A percentile compares a stretch with the other conserved stretches of the same genome.
Evolutionary conservation across 305 asterid genomes (phyloP).

Genomic region (Ajuga reptans): DNA sequence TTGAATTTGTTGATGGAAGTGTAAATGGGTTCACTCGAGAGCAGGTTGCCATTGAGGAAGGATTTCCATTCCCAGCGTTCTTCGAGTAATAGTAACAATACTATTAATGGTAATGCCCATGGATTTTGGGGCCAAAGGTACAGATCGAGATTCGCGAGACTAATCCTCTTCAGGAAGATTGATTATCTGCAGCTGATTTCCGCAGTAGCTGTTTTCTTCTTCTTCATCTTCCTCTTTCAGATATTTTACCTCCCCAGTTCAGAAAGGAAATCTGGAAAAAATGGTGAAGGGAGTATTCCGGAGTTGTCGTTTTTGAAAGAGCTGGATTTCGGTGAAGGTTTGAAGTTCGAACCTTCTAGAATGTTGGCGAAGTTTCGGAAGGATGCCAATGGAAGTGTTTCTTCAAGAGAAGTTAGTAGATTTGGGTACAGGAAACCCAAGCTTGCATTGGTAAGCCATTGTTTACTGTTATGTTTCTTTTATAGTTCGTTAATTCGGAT

Average conservation of each 20-base stretch:
- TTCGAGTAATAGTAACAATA: conserved; percentile 29
- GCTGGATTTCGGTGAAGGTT: conserved; percentile 76
- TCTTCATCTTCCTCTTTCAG: conserved; percentile 66
- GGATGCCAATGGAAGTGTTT: conserved; percentile 33
- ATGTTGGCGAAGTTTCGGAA: conserved; percentile 49
- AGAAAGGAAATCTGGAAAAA: conserved; percentile 29
- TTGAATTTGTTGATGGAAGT: conserved; percentile 39
- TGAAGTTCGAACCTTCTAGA: conserved; percentile 57
- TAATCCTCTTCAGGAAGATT: conserved; percentile 53
- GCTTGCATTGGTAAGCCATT: conserved; percentile 68
- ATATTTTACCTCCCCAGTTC: conserved; percentile 60
- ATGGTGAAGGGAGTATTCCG: conserved; percentile 22
- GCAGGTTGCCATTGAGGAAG: conserved; percentile 47
- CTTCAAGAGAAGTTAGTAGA: conserved; percentile 43
- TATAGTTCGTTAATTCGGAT: neutral
- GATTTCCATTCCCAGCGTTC: conserved; percentile 49
- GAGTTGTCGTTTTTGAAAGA: conserved; percentile 52
- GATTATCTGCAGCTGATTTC: conserved; percentile 63
- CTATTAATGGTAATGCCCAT: conserved; percentile 9
- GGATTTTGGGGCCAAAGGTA: conserved; percentile 37
- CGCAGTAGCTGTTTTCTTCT: conserved; percentile 60
- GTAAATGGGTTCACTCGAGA: conserved; percentile 90
- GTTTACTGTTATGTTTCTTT: neutral
- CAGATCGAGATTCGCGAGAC: conserved; percentile 89
- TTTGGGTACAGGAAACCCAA: conserved; percentile 71